Evolutionary conservation across 1,284 basidiomycete genomes (phyloP).

Genomic region (Apiotrichum porosum): DNA sequence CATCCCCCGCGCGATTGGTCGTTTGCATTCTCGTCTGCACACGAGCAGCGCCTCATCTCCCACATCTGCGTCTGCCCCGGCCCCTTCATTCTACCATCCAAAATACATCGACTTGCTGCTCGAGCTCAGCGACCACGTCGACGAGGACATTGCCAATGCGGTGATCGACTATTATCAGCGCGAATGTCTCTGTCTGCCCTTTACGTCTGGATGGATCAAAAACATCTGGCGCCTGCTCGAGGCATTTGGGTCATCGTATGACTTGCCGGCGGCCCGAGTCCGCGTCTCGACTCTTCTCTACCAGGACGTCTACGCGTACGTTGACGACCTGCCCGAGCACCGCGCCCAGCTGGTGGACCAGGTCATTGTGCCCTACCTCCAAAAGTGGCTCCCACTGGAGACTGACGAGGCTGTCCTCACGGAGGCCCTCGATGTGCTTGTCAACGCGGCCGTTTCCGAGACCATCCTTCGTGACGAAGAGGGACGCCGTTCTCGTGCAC

Average conservation of each 20-base stretch:
- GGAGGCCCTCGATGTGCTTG: constrained; percentile 41
- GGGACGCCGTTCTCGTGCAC: constrained; percentile 23
- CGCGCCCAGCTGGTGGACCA: constrained; percentile 44
- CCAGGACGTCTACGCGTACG: constrained; percentile 46
- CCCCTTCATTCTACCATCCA: constrained; percentile 35
- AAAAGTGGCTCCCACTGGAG: constrained; percentile 43
- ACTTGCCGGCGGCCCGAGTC: constrained; percentile 32
- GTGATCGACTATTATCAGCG: constrained; percentile 51
- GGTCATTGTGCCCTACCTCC: constrained; percentile 50
- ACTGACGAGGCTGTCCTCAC: constrained; percentile 41
- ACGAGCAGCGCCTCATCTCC: constrained; percentile 2
- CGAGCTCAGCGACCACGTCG: constrained; percentile 43
- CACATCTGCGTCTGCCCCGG: not conserved
- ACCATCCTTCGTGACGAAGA: constrained; percentile 47
- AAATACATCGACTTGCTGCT: constrained; percentile 47
- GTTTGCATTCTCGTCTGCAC: constrained; percentile 26
- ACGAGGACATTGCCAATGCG: constrained; percentile 44
- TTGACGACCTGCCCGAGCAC: constrained; percentile 46
- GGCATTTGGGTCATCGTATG: constrained; percentile 42
- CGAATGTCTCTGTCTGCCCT: constrained; percentile 50
- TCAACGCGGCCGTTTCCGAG: constrained; percentile 46
- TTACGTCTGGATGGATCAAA: constrained; percentile 50
- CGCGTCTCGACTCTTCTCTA: constrained; percentile 46
- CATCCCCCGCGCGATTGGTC: constrained; percentile 35
- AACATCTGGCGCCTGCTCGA: constrained; percentile 50